These are phyloP conservation scores for Dactylonectria macrodidyma DNA, from an alignment of 2,329 filamentous ascomycete species.

Conservation along the genomic window DNA sequence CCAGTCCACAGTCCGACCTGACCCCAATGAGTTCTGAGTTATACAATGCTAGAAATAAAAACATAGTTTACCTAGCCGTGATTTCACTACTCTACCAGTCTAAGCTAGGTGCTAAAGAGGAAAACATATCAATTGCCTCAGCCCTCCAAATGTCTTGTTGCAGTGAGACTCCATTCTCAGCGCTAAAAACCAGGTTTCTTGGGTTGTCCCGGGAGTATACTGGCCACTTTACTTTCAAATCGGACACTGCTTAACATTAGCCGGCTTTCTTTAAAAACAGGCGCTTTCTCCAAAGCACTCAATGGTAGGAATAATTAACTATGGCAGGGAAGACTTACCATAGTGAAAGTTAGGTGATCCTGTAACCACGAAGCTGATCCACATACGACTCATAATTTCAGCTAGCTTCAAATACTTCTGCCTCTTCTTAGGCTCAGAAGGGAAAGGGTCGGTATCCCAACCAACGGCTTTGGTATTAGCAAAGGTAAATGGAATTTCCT, in stretches of 20 bases:
- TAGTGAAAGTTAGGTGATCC: not conserved
- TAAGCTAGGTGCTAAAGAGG: constrained; percentile 2
- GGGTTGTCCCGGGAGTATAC: constrained; percentile 2
- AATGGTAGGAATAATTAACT: too few species aligned
- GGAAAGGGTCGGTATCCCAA: not conserved
- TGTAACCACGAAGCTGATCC: not conserved
- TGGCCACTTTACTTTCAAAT: constrained; percentile 3
- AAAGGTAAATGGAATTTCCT: not conserved
- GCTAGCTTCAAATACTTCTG: not conserved
- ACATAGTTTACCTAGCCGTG: constrained; percentile 1
- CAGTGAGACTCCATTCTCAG: constrained; percentile 1
- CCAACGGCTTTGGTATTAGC: not conserved
- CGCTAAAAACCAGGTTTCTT: constrained; percentile 2
- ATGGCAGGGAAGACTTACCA: not conserved
- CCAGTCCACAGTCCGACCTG: constrained; percentile 2
- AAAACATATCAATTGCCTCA: constrained; percentile 2
- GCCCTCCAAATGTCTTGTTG: constrained; percentile 1
- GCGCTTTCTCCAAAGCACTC: not conserved
- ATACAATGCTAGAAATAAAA: constrained; percentile 4
- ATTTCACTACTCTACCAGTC: constrained; percentile 1
- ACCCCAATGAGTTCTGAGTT: constrained; percentile 1
- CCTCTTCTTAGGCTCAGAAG: not conserved
- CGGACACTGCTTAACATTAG: constrained; percentile 1
- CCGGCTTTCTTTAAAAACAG: constrained; percentile 3
- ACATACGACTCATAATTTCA: not conserved